phyloP scores from a whole-genome alignment of 441 rosid species.

The Eruca vesicaria region DNA sequence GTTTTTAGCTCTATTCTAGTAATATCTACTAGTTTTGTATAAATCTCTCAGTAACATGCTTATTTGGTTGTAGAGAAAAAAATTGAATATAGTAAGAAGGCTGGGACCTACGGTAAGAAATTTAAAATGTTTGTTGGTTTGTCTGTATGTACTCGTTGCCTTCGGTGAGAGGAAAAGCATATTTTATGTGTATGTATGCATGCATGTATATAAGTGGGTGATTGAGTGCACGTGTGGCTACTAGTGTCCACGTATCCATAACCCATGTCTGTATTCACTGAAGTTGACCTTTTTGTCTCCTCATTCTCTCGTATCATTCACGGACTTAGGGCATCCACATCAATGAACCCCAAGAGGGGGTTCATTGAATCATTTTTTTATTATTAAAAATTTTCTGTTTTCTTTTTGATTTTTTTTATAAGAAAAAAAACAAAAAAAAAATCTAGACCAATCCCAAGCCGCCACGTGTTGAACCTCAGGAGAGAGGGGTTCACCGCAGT shows the following conservation, averaged over 20 bases:
- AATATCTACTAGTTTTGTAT: neutral
- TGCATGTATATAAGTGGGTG: slow-evolving; percentile 28
- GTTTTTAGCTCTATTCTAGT: neutral
- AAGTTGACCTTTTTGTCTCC: neutral
- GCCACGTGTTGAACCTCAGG: no score
- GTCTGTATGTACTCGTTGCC: slow-evolving; percentile 27
- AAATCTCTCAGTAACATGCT: neutral
- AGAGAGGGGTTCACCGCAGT: no score
- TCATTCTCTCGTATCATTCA: no score
- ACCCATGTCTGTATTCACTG: slow-evolving; percentile 46
- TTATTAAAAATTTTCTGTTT: no score
- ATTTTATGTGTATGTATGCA: neutral
- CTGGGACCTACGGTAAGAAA: neutral
- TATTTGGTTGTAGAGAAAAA: neutral
- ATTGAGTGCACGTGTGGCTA: slow-evolving; percentile 69
- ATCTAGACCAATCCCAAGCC: no score
- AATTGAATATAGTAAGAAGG: neutral
- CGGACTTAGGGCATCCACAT: no score
- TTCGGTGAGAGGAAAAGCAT: slow-evolving; percentile 3
- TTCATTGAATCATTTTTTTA: no score
- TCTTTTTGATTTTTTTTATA: no score
- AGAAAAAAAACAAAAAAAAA: no score
- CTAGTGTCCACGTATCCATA: slow-evolving; percentile 49
- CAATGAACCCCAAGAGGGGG: no score
- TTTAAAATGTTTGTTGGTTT: slow-evolving; percentile 35